phyloP scores from a whole-genome alignment of 495 filamentous ascomycete genomes.

The Aspergillus bridgeri region DNA sequence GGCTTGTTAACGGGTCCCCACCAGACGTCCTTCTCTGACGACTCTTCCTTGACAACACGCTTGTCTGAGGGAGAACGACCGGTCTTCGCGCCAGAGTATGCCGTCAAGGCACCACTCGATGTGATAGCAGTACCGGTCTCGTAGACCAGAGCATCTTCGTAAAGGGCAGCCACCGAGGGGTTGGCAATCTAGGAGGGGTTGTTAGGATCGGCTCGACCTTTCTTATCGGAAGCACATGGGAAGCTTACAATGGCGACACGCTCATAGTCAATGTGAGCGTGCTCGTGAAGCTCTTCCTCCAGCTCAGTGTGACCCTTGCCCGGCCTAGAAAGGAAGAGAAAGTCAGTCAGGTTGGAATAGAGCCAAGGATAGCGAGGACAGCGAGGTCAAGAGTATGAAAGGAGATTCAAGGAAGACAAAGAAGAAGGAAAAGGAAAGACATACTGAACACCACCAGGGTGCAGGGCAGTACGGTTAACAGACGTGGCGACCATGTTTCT shows the following conservation, averaged over 20 bases:
- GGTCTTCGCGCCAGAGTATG: conserved; percentile 97
- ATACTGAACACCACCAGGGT: conserved; percentile 90
- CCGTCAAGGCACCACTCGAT: conserved; percentile 87
- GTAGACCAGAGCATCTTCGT: conserved; percentile 99
- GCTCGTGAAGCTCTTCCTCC: conserved; percentile 96
- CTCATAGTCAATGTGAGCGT: conserved; percentile 98
- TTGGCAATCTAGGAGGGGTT: conserved; percentile 67
- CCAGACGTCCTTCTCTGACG: conserved; percentile 90
- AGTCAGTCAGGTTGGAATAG: conserved; percentile 28
- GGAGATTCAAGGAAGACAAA: background rate
- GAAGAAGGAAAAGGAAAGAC: conserved; percentile 33
- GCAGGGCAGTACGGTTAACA: conserved; percentile 85
- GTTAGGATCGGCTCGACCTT: conserved; percentile 6
- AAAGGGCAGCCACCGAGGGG: conserved; percentile 86
- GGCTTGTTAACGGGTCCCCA: conserved; percentile 99
- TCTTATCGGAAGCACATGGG: background rate
- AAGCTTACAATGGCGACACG: conserved; percentile 87
- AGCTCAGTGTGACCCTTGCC: conserved; percentile 88
- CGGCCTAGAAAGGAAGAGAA: conserved; percentile 52
- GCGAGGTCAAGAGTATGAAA: background rate
- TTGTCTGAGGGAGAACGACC: conserved; percentile 96
- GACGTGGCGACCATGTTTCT: conserved; percentile 67
- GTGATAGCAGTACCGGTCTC: conserved; percentile 97
- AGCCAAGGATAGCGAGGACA: background rate
- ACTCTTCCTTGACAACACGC: conserved; percentile 88